These are phyloP conservation scores for Cyclotella cryptica DNA, from an alignment of 108 stramenopile genomes.

Conservation along the genomic window DNA sequence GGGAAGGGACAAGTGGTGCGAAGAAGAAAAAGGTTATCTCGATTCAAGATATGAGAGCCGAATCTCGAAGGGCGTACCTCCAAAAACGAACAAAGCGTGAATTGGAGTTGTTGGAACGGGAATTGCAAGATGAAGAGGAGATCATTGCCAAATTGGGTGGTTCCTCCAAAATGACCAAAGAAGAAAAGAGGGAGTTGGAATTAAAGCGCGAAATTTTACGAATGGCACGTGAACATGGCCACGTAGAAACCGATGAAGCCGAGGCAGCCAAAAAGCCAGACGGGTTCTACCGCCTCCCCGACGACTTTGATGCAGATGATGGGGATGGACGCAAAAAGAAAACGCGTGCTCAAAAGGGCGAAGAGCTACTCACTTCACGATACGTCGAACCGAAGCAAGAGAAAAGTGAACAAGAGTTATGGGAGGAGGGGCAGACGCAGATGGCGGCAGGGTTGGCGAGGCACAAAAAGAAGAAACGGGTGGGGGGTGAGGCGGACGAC, in stretches of 20 bases:
- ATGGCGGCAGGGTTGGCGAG: constrained; percentile 60
- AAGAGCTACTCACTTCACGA: constrained; percentile 83
- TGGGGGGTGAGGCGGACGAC: constrained; percentile 21
- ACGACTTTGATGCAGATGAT: constrained; percentile 65
- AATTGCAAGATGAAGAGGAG: constrained; percentile 94
- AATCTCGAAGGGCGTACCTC: constrained; percentile 92
- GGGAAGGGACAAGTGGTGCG: not conserved
- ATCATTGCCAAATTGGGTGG: constrained; percentile 71
- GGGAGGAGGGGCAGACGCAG: constrained; percentile 95
- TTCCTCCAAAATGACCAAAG: constrained; percentile 66
- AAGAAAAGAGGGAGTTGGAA: constrained; percentile 77
- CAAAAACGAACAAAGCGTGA: constrained; percentile 95
- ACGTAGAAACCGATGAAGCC: constrained; percentile 52
- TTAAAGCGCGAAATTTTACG: constrained; percentile 83
- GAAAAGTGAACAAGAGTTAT: constrained; percentile 96
- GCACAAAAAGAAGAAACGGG: constrained; percentile 33
- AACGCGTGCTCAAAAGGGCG: constrained; percentile 70
- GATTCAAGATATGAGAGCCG: constrained; percentile 76
- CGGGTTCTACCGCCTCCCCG: constrained; percentile 81
- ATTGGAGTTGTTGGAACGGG: constrained; percentile 85
- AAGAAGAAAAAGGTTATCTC: constrained; percentile 58
- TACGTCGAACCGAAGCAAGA: constrained; percentile 92
- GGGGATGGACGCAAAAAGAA: constrained; percentile 37
- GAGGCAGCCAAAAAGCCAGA: constrained; percentile 60
- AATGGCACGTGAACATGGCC: constrained; percentile 71